phyloP scores from a whole-genome alignment of 345 rosid species.

The Brassica juncea region DNA sequence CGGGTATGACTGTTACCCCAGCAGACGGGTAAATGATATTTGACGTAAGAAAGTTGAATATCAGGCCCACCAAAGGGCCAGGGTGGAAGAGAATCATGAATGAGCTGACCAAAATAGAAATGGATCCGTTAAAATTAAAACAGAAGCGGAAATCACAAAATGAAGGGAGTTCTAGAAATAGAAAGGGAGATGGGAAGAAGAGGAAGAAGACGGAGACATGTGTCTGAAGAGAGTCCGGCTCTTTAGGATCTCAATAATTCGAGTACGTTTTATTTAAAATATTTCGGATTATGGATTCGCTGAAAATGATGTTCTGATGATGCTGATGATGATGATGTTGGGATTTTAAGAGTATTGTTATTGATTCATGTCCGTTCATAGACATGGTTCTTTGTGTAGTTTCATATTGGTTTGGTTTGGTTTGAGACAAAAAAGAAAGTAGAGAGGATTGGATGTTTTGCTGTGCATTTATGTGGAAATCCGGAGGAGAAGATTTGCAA shows the following conservation, averaged over 20 bases:
- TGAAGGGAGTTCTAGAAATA: background rate
- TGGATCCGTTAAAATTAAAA: background rate
- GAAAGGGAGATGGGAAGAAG: no score
- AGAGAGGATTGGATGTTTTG: constrained; percentile 36
- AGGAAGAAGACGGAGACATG: background rate
- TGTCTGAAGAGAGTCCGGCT: background rate
- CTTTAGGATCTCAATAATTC: background rate
- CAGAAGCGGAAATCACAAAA: background rate
- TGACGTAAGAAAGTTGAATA: no score
- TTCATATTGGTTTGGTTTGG: background rate
- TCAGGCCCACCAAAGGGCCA: no score
- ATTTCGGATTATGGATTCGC: background rate
- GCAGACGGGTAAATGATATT: no score
- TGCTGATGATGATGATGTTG: background rate
- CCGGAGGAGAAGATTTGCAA: constrained; percentile 64
- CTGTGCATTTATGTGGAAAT: constrained; percentile 48
- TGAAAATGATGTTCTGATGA: background rate
- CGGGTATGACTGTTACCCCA: no score
- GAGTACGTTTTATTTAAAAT: background rate
- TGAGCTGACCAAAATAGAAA: background rate
- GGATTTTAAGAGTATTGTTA: background rate
- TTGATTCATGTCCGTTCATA: background rate
- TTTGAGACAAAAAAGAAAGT: background rate
- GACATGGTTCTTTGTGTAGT: no score
- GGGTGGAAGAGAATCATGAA: no score